Evolutionary conservation across 2,329 filamentous ascomycete genomes (phyloP), one percentile per base, ranked within the genome.

Genomic region (Ceratocystiopsis brevicomis): DNA sequence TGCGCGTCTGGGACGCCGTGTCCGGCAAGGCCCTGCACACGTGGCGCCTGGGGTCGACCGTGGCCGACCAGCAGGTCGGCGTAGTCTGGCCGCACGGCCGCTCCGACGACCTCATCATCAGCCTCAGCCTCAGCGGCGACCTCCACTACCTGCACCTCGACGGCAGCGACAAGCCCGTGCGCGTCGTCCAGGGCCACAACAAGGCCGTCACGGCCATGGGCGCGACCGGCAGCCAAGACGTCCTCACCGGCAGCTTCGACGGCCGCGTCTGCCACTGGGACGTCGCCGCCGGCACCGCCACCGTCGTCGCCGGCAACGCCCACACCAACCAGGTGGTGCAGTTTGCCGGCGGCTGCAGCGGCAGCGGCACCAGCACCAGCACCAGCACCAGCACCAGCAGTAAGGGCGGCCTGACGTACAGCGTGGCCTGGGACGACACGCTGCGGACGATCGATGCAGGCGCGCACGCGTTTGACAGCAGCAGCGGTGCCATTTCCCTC

Each of bases 231-330:
- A 67, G 76, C 43, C 5, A 10, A 4, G 82, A 79, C 1, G 61
- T 96, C 14, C 87, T 78, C 68, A 92, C 88, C 1, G 90, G 90
- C 47, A 93, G 86, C 61, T 92, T 87, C 52, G 90, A 98, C 49
- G 90, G 90, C 39, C 74, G 82, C 36, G 74, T 94, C 21, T 82
- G 81, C 56, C 76, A 73, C 44, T 98, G 90, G 88, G 79, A 96
- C 55, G 57, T 84, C 25, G 63, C 68, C 15, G 72, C 69, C 4
- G 88, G 87, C 1, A 58, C 67, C 38, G 84, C 79, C 18, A 69
- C 76, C 30, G 69, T 72, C 13, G 71, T 92, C 12, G 82, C 90
- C 48, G 88, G 90, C 25, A 76, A 84, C 50, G 67, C 73, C 4
- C 90, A 95, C 59, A 81, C 81, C 9, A 92, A 88, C 58, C 87